Evolutionary conservation across 2,329 filamentous ascomycete genomes (phyloP).

Genomic region (Phialemoniopsis sp.): DNA sequence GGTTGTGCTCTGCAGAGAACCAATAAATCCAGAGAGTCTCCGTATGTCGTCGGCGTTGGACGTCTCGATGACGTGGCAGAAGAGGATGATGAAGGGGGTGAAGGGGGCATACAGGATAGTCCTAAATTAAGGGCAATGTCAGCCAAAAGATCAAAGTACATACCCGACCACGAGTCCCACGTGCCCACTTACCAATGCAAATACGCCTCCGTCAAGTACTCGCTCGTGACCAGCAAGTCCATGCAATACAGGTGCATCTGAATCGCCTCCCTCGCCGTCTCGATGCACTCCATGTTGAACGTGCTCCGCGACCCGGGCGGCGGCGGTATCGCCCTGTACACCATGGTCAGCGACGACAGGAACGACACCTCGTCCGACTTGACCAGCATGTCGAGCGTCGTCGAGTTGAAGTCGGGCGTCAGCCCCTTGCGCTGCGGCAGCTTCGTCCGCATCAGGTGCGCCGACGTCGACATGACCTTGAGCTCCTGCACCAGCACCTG

Average conservation of each 20-base stretch:
- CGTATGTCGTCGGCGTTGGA: constrained; percentile 47
- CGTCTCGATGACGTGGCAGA: constrained; percentile 54
- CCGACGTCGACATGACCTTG: constrained; percentile 15
- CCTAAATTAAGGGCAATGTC: constrained; percentile 23
- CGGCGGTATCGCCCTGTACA: constrained; percentile 48
- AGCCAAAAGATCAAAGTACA: not conserved
- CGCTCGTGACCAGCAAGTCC: constrained; percentile 31
- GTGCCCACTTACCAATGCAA: constrained; percentile 45
- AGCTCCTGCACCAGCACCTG: constrained; percentile 31
- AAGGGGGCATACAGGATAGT: constrained; percentile 54
- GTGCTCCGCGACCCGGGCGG: constrained; percentile 28
- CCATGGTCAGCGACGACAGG: constrained; percentile 42
- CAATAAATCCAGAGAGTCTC: constrained; percentile 51
- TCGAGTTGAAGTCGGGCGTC: no score
- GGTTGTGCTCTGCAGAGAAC: constrained; percentile 46
- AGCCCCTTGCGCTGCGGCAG: no score
- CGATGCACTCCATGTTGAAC: constrained; percentile 45
- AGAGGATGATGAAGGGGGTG: constrained; percentile 55
- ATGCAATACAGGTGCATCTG: constrained; percentile 39
- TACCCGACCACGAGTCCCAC: no score
- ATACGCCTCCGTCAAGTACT: constrained; percentile 37
- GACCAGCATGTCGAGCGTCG: constrained; percentile 33
- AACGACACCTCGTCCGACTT: constrained; percentile 43
- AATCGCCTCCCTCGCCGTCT: constrained; percentile 44
- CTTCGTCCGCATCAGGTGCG: no score